phyloP scores from a whole-genome alignment of 768 basidiomycete species.

The button mushroom (Agaricus bisporus) region DNA sequence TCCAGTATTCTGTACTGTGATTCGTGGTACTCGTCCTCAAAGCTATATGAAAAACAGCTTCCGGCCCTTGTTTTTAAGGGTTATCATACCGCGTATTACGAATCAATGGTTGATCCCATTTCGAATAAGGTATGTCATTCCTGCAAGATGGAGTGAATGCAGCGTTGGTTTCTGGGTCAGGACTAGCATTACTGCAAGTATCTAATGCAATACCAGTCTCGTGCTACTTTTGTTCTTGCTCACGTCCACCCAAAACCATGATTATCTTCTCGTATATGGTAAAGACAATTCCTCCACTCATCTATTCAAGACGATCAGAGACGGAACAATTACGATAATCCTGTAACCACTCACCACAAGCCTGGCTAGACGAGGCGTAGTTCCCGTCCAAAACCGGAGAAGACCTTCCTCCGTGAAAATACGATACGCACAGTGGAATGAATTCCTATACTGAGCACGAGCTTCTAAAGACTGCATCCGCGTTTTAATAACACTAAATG shows the following conservation, averaged over 20 bases:
- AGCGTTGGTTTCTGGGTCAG: too few relatives aligned
- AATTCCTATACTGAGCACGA: slow-evolving; percentile 78
- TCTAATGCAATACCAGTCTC: too few relatives aligned
- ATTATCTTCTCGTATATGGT: slow-evolving; percentile 87
- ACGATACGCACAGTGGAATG: slow-evolving; percentile 93
- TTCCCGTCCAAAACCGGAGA: slow-evolving; percentile 93
- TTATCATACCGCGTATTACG: too few relatives aligned
- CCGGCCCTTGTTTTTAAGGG: too few relatives aligned
- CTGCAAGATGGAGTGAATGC: too few relatives aligned
- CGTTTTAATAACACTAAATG: slow-evolving; percentile 85
- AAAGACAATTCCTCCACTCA: slow-evolving; percentile 92
- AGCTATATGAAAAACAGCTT: too few relatives aligned
- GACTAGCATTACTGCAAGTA: too few relatives aligned
- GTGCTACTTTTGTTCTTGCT: neutral
- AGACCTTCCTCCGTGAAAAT: slow-evolving; percentile 93
- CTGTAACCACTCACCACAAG: slow-evolving; percentile 57
- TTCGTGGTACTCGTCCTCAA: too few relatives aligned
- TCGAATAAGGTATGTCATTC: too few relatives aligned
- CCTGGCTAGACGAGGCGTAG: slow-evolving; percentile 82
- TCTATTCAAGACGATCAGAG: slow-evolving; percentile 30
- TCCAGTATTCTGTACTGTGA: too few relatives aligned
- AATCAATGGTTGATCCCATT: too few relatives aligned
- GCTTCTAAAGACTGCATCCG: slow-evolving; percentile 95
- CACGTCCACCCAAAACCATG: slow-evolving; percentile 20
- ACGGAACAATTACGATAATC: neutral